These are phyloP conservation scores for Wickerhamiella azymoides DNA, from an alignment of 805 yeast species.

Conservation along the genomic window DNA sequence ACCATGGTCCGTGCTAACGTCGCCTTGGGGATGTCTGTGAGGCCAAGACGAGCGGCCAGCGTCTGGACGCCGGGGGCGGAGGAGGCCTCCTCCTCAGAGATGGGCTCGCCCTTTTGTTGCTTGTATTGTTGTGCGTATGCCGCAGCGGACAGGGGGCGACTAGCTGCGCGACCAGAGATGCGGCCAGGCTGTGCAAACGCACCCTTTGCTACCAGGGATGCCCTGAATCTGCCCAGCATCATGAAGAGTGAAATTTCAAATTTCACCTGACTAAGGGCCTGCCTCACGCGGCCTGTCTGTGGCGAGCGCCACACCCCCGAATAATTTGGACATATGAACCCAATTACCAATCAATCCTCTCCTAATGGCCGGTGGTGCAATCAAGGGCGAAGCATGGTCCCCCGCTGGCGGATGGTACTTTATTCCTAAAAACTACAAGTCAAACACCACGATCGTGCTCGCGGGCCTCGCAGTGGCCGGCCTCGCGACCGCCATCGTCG, in stretches of 20 bases:
- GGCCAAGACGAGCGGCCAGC: constrained; percentile 58
- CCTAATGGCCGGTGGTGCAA: constrained; percentile 20
- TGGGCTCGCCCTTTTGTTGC: constrained; percentile 18
- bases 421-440: constrained; percentile 37
- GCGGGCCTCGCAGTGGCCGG: constrained; percentile 29
- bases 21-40: constrained; percentile 39
- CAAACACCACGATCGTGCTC: constrained; percentile 31
- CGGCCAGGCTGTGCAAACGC: too few species aligned
- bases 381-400: constrained; percentile 25
- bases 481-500: constrained; percentile 26
- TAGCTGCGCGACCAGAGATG: too few species aligned
- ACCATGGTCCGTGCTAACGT: constrained; percentile 74
- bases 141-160: constrained; percentile 6
- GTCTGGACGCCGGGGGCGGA: constrained; percentile 63
- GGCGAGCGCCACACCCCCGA: neutral
- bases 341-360: neutral
- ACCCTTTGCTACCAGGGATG: too few species aligned
- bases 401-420: constrained; percentile 47
- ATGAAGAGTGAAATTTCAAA: neutral
- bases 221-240: neutral
- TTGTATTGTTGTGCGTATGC: constrained; percentile 17
- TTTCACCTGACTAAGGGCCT: neutral
- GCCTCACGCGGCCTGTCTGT: neutral
- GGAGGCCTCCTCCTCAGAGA: constrained; percentile 39
- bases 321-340: neutral